Evolutionary conservation across 495 filamentous ascomycete genomes (phyloP), one percentile per base, ranked within the genome.

Genomic region (Neurospora sp.): DNA sequence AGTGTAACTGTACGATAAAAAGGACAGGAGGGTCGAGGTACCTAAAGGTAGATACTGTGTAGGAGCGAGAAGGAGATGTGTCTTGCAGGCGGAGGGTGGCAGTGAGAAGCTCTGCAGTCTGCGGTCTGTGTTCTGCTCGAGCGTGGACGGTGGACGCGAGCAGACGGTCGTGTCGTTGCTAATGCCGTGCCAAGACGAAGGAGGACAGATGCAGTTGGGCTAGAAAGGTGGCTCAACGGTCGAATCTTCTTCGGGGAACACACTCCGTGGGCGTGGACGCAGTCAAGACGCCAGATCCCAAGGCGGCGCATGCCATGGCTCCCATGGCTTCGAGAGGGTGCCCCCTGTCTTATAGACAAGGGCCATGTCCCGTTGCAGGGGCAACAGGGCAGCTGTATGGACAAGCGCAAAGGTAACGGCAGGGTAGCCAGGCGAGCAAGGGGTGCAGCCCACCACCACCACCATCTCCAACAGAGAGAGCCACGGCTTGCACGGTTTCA

Each of bases 51-150:
- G 27, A 10, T 65, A 35, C 12, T 35, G 53, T 65, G 53, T 73
- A 78, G 73, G 76, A 71, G 71, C 73, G 69, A 71, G 72, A 68
- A 72, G 72, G 71, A 71, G 70, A 76, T 73, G 76, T 77, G 77
- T 77, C 70, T 77, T 80, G 76, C 76, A 75, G 75, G 70, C 53
- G 53, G 61, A 77, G 75, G 72, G 78, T 80, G 42, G 77, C 73
- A 80, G 78, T 71, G 73, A 79, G 73, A 68, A 74, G 27, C 14
- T 65, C 27, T 65, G 53, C 53, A 37, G 53, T 18, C 53, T 35
- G 53, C 53, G 7, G 53, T 65, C 53, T 65, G 53, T 65, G 53
- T 65, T 65, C 27, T 65, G 53, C 53, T 65, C 27, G 27, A 65
- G 53, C 14, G 27, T 35, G 71, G 71, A 72, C 65, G 53, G 59